Evolutionary conservation across 441 rosid species (phyloP), one percentile per base, ranked within the genome.

Genomic region (Eruca vesicaria): DNA sequence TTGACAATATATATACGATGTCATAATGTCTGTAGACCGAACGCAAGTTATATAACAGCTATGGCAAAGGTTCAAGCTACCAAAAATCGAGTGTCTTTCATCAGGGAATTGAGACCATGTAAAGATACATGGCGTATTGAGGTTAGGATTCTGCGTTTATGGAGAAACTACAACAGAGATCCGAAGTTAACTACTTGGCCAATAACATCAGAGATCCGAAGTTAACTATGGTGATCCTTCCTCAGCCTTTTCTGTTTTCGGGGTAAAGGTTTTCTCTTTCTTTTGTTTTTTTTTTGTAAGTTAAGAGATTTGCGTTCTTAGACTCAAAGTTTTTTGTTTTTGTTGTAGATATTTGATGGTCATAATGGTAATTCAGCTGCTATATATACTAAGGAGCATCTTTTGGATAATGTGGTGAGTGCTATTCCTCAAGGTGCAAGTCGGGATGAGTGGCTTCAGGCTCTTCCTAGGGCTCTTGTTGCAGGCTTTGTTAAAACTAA

Each of bases 321-420:
- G 20, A 62, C 45, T 66, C n/a, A 55, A 53, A 59, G 5, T 10
- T 28, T 23, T 19, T 66, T 66, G 26, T 65, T 68, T 79, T 68
- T 7, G 72, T 70, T 60, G 41, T 84, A 95, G 97, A 91, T 95
- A 78, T 90, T 95, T 84, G 98, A 95, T 38, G 99, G 97, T 23
- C 99, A 95, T 74, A 95, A 95, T 83, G 99, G 99, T 75, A 86
- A 90, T 50, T 93, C 99, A 23, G 99, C 99, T 81, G 98, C 99
- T 71, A 90, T 95, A 58, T 93, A 88, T 85, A 87, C 91, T 1
- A 95, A 93, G 83, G 99, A 95, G 82, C 83, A 75, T 75, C 84
- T 95, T 63, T 80, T 95, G 80, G 78, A 78, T 65, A 91, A 95
- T 38, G 91, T 95, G 68, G 85, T 93, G 83, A 91, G 91, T 82